Conservation (phyloP, 2,329 filamentous ascomycete genomes). For the Arthrobotrys sphaeroides region DNA sequence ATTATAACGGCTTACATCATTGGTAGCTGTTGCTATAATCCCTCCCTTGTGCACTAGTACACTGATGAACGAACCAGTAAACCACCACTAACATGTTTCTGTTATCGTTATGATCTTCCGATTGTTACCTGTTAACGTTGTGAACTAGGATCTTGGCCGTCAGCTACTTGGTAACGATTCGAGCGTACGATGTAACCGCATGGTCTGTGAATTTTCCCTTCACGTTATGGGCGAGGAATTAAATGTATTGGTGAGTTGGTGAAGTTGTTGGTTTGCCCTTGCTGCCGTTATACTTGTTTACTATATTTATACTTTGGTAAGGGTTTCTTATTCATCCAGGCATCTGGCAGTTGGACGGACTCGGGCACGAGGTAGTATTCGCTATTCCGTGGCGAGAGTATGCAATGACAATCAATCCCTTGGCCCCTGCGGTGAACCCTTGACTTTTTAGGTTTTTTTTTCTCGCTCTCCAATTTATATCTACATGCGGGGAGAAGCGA, state of each 20-base stretch:
- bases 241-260: background rate
- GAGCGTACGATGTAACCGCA: constrained; percentile 8
- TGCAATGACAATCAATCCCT: background rate
- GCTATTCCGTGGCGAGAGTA: background rate
- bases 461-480: too few relatives aligned
- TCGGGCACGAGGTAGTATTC: constrained; percentile 7
- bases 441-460: background rate
- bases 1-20: constrained; percentile 17
- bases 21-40: background rate
- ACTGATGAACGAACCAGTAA: too few relatives aligned
- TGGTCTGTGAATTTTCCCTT: background rate
- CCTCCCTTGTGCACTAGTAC: background rate
- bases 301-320: background rate
- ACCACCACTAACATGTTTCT: too few relatives aligned
- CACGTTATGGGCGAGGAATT: constrained; percentile 4
- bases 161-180: background rate
- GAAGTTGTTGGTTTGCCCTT: too few relatives aligned
- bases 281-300: too few relatives aligned
- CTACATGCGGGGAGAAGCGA: too few relatives aligned
- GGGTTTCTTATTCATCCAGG: background rate
- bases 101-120: constrained; percentile 5
- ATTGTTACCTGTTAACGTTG: constrained; percentile 13
- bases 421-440: background rate
- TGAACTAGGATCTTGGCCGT: constrained; percentile 1
- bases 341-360: background rate